Evolutionary conservation across 305 asterid genomes (phyloP), one percentile per base, ranked within the genome.

Genomic region (Fraxinus sp.): DNA sequence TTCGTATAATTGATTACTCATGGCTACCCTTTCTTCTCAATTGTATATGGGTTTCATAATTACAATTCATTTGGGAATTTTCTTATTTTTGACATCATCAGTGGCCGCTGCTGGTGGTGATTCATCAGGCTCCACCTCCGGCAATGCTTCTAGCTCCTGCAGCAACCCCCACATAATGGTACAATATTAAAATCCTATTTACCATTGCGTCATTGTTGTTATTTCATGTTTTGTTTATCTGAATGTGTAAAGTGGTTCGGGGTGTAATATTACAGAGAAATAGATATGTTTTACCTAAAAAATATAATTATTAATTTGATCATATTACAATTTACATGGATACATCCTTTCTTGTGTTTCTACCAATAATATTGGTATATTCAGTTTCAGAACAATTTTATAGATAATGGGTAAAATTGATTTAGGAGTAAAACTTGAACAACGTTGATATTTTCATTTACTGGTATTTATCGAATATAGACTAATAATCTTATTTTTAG

Each of bases 91-190:
- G 81, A 76, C 89, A 35, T 82, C 89, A 16, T 89, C 96, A 72
- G 55, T 84, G 49, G 89, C 86, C 77, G 86, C 83, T 5, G 79
- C 49, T 35, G 92, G 87, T 22, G 89, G 87, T 84, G 93, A 89
- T 13, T 86, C 87, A 32, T 86, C 92, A n/a, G 90, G 82, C 79
- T 82, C 90, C 66, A 75, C 93, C 59, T 85, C 92, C 20, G 73
- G 68, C 4, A 83, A 84, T 72, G 88, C 83, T 81, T 79, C 92
- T 28, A 76, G 88, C 36, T 72, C 89, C 83, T 94, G 98, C 91
- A 82, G 84, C 10, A 91, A 93, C 77, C 97, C 92, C 79, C 89
- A 80, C 87, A 91, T 87, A 77, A 85, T 90, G 93, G 98, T 93
- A 88, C 73, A 70, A 30, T 70, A 28, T 76, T 85, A 74, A 78